These are phyloP conservation scores for Arachnomyces sp. DNA, from an alignment of 2,329 filamentous ascomycete species.

Conservation along the genomic window DNA sequence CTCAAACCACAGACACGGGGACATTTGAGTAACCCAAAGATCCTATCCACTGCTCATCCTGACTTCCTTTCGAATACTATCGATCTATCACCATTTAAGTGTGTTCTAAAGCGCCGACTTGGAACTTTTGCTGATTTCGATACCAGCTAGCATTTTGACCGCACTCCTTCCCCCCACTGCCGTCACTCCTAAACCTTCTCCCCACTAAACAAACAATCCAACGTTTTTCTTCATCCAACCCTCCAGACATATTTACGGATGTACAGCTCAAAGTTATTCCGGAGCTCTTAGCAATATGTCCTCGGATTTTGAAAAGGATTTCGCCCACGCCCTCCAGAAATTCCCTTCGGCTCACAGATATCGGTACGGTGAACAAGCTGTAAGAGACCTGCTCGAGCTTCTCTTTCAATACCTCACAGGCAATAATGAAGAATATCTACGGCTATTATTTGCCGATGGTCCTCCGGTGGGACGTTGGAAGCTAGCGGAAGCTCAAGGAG, in stretches of 20 bases:
- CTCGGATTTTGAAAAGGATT: conserved; percentile 61
- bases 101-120: no score
- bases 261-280: conserved; percentile 13
- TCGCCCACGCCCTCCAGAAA: conserved; percentile 73
- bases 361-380: conserved; percentile 66
- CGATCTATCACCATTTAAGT: no score
- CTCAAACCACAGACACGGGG: no score
- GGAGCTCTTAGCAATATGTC: conserved; percentile 32
- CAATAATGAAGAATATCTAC: conserved; percentile 65
- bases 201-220: no score
- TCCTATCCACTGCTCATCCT: no score
- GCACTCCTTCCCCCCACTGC: no score
- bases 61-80: no score
- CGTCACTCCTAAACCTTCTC: no score
- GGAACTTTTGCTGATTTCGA: no score
- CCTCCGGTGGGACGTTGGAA: conserved; percentile 60
- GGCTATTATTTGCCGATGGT: conserved; percentile 74
- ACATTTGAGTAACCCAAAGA: no score
- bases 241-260: conserved; percentile 16
- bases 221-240: neutral
- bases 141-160: no score
- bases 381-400: conserved; percentile 63
- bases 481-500: conserved; percentile 79
- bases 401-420: conserved; percentile 84
- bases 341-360: conserved; percentile 67